These are phyloP conservation scores for Tolypocladium cylindrosporum DNA, from an alignment of 2,329 filamentous ascomycete species.

Conservation along the genomic window DNA sequence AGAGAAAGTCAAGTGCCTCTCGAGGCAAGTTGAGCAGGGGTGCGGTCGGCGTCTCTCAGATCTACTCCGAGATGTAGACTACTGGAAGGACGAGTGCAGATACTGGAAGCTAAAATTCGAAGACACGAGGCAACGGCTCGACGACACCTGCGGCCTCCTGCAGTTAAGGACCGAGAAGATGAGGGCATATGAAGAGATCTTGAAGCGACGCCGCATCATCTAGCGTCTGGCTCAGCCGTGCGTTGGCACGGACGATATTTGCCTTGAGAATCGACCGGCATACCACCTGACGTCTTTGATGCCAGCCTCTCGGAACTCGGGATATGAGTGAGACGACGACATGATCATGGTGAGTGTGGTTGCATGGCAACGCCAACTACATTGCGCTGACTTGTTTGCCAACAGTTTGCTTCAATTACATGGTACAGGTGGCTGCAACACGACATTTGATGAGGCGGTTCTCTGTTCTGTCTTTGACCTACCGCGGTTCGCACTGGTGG, in stretches of 20 bases:
- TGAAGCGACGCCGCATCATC: constrained; percentile 19
- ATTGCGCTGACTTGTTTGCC: background rate
- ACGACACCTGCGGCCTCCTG: constrained; percentile 16
- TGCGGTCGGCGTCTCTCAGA: constrained; percentile 21
- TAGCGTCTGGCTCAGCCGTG: constrained; percentile 3
- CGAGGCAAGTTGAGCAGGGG: constrained; percentile 20
- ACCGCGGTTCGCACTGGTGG: background rate
- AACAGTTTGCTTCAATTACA: background rate
- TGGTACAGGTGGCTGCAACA: background rate
- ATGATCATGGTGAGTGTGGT: background rate
- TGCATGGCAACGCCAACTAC: background rate
- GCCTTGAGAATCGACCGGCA: background rate
- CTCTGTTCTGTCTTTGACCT: background rate
- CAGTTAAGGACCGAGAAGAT: constrained; percentile 22
- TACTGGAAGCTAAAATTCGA: constrained; percentile 21
- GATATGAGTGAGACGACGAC: background rate
- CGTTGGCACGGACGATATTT: background rate
- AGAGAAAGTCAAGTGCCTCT: constrained; percentile 21
- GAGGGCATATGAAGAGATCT: constrained; percentile 22
- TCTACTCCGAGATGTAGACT: constrained; percentile 20
- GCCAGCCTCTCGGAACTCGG: background rate
- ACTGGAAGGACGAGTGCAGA: constrained; percentile 22
- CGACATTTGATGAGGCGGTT: background rate
- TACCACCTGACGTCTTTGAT: background rate
- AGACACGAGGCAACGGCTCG: constrained; percentile 13